Percentiles rank a stretch among this genome's conserved stretches.
Evolutionary conservation across 2,329 filamentous ascomycete species (phyloP).

Genomic region (Penicillium decumbens): DNA sequence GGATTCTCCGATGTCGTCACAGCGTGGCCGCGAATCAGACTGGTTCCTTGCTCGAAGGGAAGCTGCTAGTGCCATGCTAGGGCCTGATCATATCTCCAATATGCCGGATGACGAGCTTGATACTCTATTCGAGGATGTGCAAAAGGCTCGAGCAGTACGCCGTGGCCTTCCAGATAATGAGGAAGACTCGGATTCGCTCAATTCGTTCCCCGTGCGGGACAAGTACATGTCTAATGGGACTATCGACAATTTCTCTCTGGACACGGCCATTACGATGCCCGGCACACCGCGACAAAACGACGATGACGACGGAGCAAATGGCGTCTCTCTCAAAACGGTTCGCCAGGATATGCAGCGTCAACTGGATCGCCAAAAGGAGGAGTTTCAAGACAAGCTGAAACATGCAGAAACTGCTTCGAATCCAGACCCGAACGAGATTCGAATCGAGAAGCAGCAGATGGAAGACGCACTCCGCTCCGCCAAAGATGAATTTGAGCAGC

Average conservation of each 20-base stretch:
- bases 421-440: conserved; percentile 77
- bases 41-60: conserved; percentile 92
- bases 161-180: conserved; percentile 61
- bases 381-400: conserved; percentile 73
- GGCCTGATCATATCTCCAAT: conserved; percentile 81
- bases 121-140: conserved; percentile 87
- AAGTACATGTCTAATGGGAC: conserved; percentile 96
- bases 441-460: conserved; percentile 77
- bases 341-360: conserved; percentile 79
- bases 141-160: conserved; percentile 77
- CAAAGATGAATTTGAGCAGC: conserved; percentile 83
- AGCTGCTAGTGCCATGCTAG: conserved; percentile 84
- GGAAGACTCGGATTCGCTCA: conserved; percentile 84
- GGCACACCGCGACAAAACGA: conserved; percentile 75
- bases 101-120: conserved; percentile 93
- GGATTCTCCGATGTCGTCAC: conserved; percentile 70
- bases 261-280: conserved; percentile 89
- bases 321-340: conserved; percentile 65
- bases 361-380: conserved; percentile 77
- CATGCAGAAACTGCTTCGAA: conserved; percentile 64
- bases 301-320: conserved; percentile 53
- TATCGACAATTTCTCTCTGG: conserved; percentile 90
- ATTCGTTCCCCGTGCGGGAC: conserved; percentile 81
- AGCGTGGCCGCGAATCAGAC: conserved; percentile 71
- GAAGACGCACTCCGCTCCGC: conserved; percentile 71